A percentile compares a stretch with the other conserved stretches of the same genome.
These are phyloP conservation scores for Pseudogymnoascus sp. DNA, from an alignment of 2,329 filamentous ascomycete genomes.

Conservation along the genomic window DNA sequence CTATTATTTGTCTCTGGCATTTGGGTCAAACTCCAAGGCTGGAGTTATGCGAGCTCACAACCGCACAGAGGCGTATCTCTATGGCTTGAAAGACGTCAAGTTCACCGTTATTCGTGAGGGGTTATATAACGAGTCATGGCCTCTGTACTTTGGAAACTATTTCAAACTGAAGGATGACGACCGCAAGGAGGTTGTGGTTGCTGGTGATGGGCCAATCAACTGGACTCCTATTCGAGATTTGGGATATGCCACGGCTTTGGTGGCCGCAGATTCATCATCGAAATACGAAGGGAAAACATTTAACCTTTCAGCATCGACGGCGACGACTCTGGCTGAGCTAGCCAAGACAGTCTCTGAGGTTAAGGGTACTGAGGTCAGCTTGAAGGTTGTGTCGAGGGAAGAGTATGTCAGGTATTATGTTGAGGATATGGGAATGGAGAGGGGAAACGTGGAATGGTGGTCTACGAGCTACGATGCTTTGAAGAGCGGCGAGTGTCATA, in stretches of 20 bases:
- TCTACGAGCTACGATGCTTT: slow-evolving; percentile 19
- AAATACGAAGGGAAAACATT: slow-evolving; percentile 18
- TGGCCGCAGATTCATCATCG: slow-evolving; percentile 15
- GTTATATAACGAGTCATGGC: slow-evolving; percentile 24
- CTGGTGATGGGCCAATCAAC: slow-evolving; percentile 21
- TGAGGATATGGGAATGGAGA: slow-evolving; percentile 16
- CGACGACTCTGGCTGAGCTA: slow-evolving; percentile 17
- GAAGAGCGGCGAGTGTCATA: slow-evolving; percentile 18
- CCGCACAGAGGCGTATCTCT: slow-evolving; percentile 20
- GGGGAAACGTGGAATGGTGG: slow-evolving; percentile 20
- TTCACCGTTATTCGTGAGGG: slow-evolving; percentile 23
- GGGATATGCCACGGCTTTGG: slow-evolving; percentile 19
- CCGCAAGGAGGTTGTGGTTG: slow-evolving; percentile 21
- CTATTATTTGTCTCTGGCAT: slow-evolving; percentile 29
- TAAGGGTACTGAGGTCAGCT: slow-evolving; percentile 13
- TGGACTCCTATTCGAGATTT: slow-evolving; percentile 24
- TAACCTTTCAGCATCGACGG: slow-evolving; percentile 14
- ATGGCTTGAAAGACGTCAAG: slow-evolving; percentile 8
- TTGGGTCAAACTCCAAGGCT: slow-evolving; percentile 14
- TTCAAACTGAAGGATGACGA: slow-evolving; percentile 16
- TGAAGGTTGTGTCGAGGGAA: slow-evolving; percentile 18
- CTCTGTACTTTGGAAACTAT: slow-evolving; percentile 22
- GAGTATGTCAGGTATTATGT: slow-evolving; percentile 21
- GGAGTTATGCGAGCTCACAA: slow-evolving; percentile 21
- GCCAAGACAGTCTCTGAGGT: slow-evolving; percentile 15